Base-by-base conservation (phyloP, 305 asterid genomes). In the Fraxinus floribunda region DNA sequence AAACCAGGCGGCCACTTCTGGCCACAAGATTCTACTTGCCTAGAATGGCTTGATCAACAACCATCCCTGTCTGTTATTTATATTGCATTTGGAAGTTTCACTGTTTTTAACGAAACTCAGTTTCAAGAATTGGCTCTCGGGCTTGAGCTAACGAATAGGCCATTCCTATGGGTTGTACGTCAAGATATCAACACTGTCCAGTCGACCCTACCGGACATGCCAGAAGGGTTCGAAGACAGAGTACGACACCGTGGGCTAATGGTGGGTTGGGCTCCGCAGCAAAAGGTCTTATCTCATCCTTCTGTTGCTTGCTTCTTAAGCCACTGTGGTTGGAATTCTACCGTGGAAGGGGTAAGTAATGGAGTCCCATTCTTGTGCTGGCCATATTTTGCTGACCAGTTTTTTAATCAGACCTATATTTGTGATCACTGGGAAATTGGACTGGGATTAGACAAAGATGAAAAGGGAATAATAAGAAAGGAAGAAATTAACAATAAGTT, bases 321-420 rank as follows among this genome's bases (percentile, higher is more conserved):
- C 83, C 97, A 92, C 15, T 92, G 96, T 70, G 96, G 97, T 1
- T 93, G 97, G 94, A 91, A 93, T 80, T 93, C 94, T 2, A 89
- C 94, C 2, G 13, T 88, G 10, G 95, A 91, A 49, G 87, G 93
- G 1, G 44, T 86, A 13, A 88, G 91, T 57, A 88, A 80, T 24
- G 95, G 95, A 3, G 79, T 91, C 11, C 95, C 95, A n/a, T 83
- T 91, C 75, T 38, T 93, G 68, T 89, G 94, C 41, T 91, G 95
- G 95, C 97, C 97, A 3, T 90, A 91, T 76, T 93, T 93, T 49
- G 91, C 93, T 1, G 97, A 91, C 60, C 97, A 91, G 85, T 88
- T 89, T 34, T 36, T 88, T 0, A 89, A 91, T 82, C 86, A 87
- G 81, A 78, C 75, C 20, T 93, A 90, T 34, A 88, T 93, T 46